Evolutionary conservation across 2,329 filamentous ascomycete species (phyloP), one percentile per base, ranked within the genome.

Genomic region (Xylariaceae sp.): DNA sequence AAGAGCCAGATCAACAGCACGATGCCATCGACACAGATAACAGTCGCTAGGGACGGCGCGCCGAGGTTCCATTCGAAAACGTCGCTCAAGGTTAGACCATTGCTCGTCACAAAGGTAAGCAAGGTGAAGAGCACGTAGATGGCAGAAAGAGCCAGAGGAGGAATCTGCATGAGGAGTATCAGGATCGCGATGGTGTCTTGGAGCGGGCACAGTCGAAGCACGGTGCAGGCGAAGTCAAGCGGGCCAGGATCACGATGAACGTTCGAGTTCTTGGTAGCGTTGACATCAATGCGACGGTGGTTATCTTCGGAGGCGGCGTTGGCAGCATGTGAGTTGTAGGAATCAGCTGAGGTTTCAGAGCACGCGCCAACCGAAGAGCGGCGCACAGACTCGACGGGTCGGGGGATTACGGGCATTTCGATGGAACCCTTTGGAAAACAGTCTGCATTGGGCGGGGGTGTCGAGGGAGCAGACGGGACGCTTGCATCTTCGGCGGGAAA

Each of bases 171-270:
- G 63, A 97, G 83, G 65, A 96, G 88, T 73, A 96, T 96, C 71
- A 97, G 84, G 67, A 97, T 96, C 69, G 92, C 91, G 73, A 96
- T 89, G 58, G 92, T 96, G 74, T 97, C 92, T 74, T 90, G 88
- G 68, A 96, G 84, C 51, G 92, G 92, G 66, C 91, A 92, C 50
- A 91, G 90, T 66, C 85, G 85, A 70, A 97, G 83, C 65, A 97
- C 92, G 53, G 91, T 96, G 63, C 89, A 82, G 60, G 88, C 87
- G 61, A 95, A 78, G 65, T 88, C 85, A 63, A 95, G 74, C 47
- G 88, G 84, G 56, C 87, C 87, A 52, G 84, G 77, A 68, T 87
- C 84, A 63, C 85, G 85, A 67, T 88, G 86, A 52, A 87, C 79
- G 56, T 85, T 79, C 62, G 79, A 77, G 64, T 86, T 82, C 71